phyloP scores from a whole-genome alignment of 164 flowering plant species.

The Liriodendron chinense region DNA sequence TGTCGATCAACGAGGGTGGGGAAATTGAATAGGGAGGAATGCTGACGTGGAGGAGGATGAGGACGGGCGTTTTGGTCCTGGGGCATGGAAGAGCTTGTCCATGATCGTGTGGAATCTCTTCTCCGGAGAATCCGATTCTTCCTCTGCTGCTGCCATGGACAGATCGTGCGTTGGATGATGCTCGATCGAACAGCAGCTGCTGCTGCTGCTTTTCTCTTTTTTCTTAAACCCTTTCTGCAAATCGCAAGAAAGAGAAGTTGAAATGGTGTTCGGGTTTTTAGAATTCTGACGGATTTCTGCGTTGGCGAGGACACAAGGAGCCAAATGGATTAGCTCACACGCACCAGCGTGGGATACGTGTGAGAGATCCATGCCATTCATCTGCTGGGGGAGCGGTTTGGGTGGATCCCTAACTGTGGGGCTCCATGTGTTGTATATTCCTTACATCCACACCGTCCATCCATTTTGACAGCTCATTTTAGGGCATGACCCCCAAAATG shows the following conservation, averaged over 20 bases:
- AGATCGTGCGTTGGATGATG: background rate
- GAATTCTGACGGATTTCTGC: too few relatives aligned
- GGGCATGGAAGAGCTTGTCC: slow-evolving; percentile 65
- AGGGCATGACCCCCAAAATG: too few relatives aligned
- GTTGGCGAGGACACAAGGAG: background rate
- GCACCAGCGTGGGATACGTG: background rate
- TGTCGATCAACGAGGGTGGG: too few relatives aligned
- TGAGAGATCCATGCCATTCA: background rate
- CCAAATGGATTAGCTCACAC: background rate
- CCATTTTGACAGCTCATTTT: too few relatives aligned
- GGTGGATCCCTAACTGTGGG: too few relatives aligned
- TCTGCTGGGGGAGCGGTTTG: too few relatives aligned
- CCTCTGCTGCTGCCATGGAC: background rate
- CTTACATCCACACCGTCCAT: too few relatives aligned
- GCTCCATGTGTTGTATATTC: too few relatives aligned
- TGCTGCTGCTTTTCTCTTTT: background rate
- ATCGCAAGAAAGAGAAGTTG: too few relatives aligned
- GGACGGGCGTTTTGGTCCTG: slow-evolving; percentile 20
- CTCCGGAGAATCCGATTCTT: slow-evolving; percentile 44
- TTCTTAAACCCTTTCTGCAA: background rate
- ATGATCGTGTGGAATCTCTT: slow-evolving; percentile 59
- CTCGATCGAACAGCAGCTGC: background rate
- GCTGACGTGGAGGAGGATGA: slow-evolving; percentile 3
- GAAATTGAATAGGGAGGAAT: background rate
- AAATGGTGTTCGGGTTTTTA: too few relatives aligned